phyloP scores from a whole-genome alignment of 202 grass and related monocot species.

The Thinopyrum obtusiflorum region DNA sequence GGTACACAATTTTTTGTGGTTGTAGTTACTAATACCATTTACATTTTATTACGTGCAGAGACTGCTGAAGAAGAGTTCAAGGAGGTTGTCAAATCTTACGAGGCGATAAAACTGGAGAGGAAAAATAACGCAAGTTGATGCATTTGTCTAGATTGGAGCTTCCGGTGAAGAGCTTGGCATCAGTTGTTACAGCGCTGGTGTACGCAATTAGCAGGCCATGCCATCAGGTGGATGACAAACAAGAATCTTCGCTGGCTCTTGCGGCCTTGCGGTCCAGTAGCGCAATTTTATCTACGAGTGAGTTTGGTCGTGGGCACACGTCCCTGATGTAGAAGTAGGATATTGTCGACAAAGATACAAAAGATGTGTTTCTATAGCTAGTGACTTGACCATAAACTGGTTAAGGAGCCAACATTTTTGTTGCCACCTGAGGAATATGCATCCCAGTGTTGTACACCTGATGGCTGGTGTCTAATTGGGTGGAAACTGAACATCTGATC shows the following conservation, averaged over 20 bases:
- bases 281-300: neutral
- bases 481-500: neutral
- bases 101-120: conserved; percentile 92
- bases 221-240: conserved; percentile 5
- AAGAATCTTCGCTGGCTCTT: neutral
- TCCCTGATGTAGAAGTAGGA: conserved; percentile 31
- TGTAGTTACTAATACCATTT: neutral
- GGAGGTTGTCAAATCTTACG: conserved; percentile 88
- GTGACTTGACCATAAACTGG: conserved; percentile 20
- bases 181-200: neutral
- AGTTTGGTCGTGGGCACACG: neutral
- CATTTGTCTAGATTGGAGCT: neutral
- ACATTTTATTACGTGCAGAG: conserved; percentile 42
- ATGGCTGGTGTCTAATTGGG: neutral
- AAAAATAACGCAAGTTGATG: conserved; percentile 51
- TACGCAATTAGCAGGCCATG: neutral
- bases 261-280: neutral
- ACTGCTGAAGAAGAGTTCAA: conserved; percentile 88
- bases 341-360: conserved; percentile 19
- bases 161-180: neutral
- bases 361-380: conserved; percentile 18
- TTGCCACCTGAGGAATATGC: neutral
- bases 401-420: conserved; percentile 32
- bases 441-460: neutral
- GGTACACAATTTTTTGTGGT: neutral